Percentiles rank a stretch among this genome's conserved stretches.
These are phyloP conservation scores for Canavalia gladiata DNA, from an alignment of 306 rosid genomes.

Conservation along the genomic window DNA sequence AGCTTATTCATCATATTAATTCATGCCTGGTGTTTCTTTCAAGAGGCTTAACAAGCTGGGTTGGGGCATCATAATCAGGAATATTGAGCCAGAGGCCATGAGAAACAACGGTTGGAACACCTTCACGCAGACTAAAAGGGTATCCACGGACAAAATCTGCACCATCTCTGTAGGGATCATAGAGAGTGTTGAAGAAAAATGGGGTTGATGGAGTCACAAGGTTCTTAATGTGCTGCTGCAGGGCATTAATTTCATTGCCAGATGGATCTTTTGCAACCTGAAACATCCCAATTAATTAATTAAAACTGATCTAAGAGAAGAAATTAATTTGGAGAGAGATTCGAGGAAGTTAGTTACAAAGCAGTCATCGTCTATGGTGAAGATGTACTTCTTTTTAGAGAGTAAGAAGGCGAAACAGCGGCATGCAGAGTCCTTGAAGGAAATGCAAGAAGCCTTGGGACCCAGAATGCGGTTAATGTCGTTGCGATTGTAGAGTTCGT, in stretches of 20 bases:
- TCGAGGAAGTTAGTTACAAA: slow-evolving; percentile 57
- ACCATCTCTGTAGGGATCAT: slow-evolving; percentile 88
- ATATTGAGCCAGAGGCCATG: slow-evolving; percentile 93
- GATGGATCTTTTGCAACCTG: slow-evolving; percentile 89
- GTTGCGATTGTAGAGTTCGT: slow-evolving; percentile 73
- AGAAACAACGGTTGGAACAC: slow-evolving; percentile 80
- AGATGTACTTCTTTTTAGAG: slow-evolving; percentile 87
- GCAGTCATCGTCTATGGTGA: slow-evolving; percentile 91
- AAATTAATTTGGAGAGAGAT: too few species aligned
- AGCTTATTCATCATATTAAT: neutral
- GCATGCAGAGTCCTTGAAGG: slow-evolving; percentile 90
- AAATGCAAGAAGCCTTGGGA: slow-evolving; percentile 74
- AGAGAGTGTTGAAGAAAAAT: slow-evolving; percentile 82
- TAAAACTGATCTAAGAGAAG: too few species aligned
- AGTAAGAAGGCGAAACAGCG: slow-evolving; percentile 80
- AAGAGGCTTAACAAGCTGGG: slow-evolving; percentile 88
- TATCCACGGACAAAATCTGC: slow-evolving; percentile 89
- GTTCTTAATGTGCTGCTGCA: slow-evolving; percentile 85
- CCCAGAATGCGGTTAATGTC: slow-evolving; percentile 74
- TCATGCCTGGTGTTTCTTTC: slow-evolving; percentile 79
- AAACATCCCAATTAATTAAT: neutral
- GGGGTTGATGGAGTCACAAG: slow-evolving; percentile 80
- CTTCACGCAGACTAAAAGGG: slow-evolving; percentile 82
- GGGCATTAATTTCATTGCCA: slow-evolving; percentile 79
- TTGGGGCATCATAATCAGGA: slow-evolving; percentile 92